Percentiles rank a stretch among this genome's conserved stretches.
phyloP scores from a whole-genome alignment of 1,139 yeast genomes.

The Yamadazyma trypodendri region DNA sequence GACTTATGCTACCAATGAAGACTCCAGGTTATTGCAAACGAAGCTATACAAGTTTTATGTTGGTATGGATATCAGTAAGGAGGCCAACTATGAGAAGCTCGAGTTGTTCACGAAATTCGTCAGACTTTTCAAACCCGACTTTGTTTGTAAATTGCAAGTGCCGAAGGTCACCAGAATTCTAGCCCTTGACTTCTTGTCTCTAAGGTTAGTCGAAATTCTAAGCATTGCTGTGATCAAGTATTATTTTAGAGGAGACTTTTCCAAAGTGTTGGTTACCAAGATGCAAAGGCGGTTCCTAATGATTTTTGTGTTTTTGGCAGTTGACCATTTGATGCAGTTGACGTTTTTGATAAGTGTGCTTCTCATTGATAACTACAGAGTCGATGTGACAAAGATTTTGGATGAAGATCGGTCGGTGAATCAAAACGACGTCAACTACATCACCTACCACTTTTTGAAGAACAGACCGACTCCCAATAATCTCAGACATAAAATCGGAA shows the following conservation, averaged over 20 bases:
- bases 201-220: conserved; percentile 10
- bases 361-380: conserved; percentile 62
- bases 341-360: conserved; percentile 65
- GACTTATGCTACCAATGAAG: conserved; percentile 5
- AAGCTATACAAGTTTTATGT: conserved; percentile 27
- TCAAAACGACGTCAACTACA: conserved; percentile 18
- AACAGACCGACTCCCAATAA: conserved; percentile 20
- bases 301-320: conserved; percentile 36
- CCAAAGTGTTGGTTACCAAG: conserved; percentile 18
- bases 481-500: conserved; percentile 31
- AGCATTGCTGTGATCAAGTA: conserved; percentile 12
- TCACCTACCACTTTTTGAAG: conserved; percentile 27
- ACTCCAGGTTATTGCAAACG: conserved; percentile 17
- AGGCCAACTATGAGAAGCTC: conserved; percentile 12
- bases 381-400: conserved; percentile 57
- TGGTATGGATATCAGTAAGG: conserved; percentile 18
- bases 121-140: conserved; percentile 3
- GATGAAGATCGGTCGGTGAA: conserved; percentile 7
- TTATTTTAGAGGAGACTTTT: conserved; percentile 21
- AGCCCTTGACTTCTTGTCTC: conserved; percentile 15
- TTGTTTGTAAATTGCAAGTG: conserved; percentile 5
- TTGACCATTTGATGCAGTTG: conserved; percentile 60
- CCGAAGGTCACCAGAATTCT: conserved; percentile 24
- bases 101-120: conserved; percentile 5
- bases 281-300: conserved; percentile 19